Percentiles rank a stretch among this genome's conserved stretches.
These are phyloP conservation scores for Candolleomyces eurysporus DNA, from an alignment of 768 basidiomycete genomes.

Conservation along the genomic window DNA sequence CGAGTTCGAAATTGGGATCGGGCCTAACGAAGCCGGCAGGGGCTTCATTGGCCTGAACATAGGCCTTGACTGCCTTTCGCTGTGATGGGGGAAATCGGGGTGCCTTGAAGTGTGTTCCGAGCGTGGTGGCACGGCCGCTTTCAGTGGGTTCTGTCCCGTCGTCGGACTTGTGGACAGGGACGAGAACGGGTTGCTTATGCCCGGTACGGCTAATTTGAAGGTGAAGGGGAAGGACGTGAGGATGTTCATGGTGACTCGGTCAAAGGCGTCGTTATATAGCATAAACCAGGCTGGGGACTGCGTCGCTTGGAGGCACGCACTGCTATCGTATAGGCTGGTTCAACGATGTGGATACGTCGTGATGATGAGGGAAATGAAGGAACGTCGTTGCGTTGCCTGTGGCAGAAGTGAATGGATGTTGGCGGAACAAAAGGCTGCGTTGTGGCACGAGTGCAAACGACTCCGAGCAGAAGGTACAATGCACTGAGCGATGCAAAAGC, in stretches of 20 bases:
- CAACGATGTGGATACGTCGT: background rate
- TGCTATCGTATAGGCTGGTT: background rate
- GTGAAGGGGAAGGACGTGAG: slow-evolving; percentile 60
- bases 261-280: slow-evolving; percentile 12
- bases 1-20: slow-evolving; percentile 12
- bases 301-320: background rate
- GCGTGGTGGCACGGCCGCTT: slow-evolving; percentile 7
- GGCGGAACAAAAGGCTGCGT: too few species aligned
- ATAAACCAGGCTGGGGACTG: background rate
- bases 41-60: slow-evolving; percentile 15
- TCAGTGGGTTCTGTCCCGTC: slow-evolving; percentile 12
- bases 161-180: slow-evolving; percentile 12
- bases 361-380: background rate
- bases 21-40: slow-evolving; percentile 18
- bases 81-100: background rate
- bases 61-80: slow-evolving; percentile 3
- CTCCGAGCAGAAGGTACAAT: too few species aligned
- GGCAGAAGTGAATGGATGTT: too few species aligned
- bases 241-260: slow-evolving; percentile 13
- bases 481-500: too few species aligned
- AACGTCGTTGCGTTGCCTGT: too few species aligned
- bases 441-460: too few species aligned
- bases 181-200: slow-evolving; percentile 63
- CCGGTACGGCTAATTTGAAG: slow-evolving; percentile 65
- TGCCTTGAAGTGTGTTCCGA: background rate